Percentiles rank a stretch among this genome's conserved stretches.
phyloP scores from a whole-genome alignment of 805 yeast genomes.

The Suhomyces canberraensis region DNA sequence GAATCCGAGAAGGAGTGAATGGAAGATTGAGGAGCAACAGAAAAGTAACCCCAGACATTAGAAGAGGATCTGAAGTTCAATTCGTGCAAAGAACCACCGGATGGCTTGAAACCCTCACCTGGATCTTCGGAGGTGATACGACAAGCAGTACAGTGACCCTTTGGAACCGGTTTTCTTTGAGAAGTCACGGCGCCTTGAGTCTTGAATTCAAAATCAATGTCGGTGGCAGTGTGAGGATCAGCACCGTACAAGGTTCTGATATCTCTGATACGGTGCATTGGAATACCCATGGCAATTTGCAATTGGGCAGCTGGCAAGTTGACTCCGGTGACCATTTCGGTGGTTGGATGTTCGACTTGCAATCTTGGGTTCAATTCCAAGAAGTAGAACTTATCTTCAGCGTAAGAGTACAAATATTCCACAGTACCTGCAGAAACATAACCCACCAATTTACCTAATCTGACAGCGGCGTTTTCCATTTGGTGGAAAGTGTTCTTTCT shows the following conservation, averaged over 20 bases:
- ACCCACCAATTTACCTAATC: conserved; percentile 95
- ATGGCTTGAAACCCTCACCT: conserved; percentile 98
- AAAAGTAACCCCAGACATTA: conserved; percentile 99
- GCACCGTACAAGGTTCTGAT: conserved; percentile 92
- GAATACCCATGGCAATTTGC: conserved; percentile 99
- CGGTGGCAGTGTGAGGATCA: conserved; percentile 89
- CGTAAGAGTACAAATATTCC: conserved; percentile 91
- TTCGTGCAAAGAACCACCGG: conserved; percentile 95
- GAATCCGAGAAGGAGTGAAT: conserved; percentile 98
- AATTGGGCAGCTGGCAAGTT: conserved; percentile 98
- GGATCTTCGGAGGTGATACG: conserved; percentile 99
- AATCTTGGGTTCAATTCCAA: conserved; percentile 96
- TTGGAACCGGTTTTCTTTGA: conserved; percentile 92
- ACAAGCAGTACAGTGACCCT: conserved; percentile 98
- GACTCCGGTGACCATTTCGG: conserved; percentile 99
- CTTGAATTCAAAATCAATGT: conserved; percentile 86
- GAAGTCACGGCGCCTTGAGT: conserved; percentile 65
- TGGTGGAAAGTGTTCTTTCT: conserved; percentile 75
- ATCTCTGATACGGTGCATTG: conserved; percentile 91
- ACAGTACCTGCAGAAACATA: conserved; percentile 99
- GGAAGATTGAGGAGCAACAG: conserved; percentile 93
- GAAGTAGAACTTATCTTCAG: conserved; percentile 93
- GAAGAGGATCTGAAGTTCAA: conserved; percentile 95
- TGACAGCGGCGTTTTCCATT: conserved; percentile 97
- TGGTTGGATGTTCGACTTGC: conserved; percentile 99